Evolutionary conservation across 108 stramenopile genomes (phyloP).

Genomic region (Cyclotella sp.): DNA sequence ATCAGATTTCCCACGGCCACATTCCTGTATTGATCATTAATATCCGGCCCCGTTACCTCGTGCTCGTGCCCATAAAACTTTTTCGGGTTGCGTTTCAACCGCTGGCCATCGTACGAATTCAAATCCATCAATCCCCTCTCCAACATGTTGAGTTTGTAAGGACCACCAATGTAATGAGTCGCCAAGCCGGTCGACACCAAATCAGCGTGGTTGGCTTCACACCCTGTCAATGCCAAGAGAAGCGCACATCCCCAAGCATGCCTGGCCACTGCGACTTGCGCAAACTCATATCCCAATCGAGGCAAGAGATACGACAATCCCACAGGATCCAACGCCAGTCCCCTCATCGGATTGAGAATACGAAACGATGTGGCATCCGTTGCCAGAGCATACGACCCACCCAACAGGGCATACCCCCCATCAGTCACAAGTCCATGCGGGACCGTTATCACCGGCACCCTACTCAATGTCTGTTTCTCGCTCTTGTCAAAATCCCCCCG

Average conservation of each 20-base stretch:
- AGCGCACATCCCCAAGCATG: slow-evolving; percentile 63
- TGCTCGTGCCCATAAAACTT: slow-evolving; percentile 53
- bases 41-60: slow-evolving; percentile 43
- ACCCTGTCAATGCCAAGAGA: slow-evolving; percentile 77
- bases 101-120: slow-evolving; percentile 67
- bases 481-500: slow-evolving; percentile 52
- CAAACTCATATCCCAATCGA: slow-evolving; percentile 76
- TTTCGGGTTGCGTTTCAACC: slow-evolving; percentile 45
- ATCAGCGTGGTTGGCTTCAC: slow-evolving; percentile 75
- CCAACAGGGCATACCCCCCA: slow-evolving; percentile 71
- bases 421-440: slow-evolving; percentile 81
- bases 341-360: slow-evolving; percentile 77
- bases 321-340: slow-evolving; percentile 81
- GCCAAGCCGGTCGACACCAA: slow-evolving; percentile 88
- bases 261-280: slow-evolving; percentile 49
- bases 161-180: slow-evolving; percentile 68
- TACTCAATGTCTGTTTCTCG: slow-evolving; percentile 31
- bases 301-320: slow-evolving; percentile 81
- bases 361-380: slow-evolving; percentile 67
- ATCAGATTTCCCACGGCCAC: slow-evolving; percentile 67
- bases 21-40: slow-evolving; percentile 69
- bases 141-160: slow-evolving; percentile 56
- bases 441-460: slow-evolving; percentile 70
- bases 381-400: slow-evolving; percentile 77
- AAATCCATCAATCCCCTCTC: slow-evolving; percentile 67